Base-by-base conservation (phyloP, 2,329 filamentous ascomycete genomes). In the Pseudogymnoascus sp. region DNA sequence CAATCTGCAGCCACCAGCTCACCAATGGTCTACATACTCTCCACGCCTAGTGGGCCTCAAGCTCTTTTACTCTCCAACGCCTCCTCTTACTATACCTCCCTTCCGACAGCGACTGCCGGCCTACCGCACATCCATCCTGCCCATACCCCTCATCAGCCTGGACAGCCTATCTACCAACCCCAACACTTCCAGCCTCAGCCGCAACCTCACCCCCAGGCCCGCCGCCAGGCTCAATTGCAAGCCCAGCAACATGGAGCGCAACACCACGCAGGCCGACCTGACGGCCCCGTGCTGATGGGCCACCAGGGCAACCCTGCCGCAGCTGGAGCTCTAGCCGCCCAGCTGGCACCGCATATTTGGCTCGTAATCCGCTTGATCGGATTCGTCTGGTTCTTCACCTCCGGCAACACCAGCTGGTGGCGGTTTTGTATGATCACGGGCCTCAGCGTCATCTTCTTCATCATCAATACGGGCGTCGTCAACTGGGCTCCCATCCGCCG, bases 311-410 rank as follows among this genome's bases (percentile, higher is more conserved):
- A 71, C 60, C 67, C 69, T 35, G 65, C 63, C 36, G 68, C 68
- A n/a, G 57, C 33, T 2, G 70, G 66, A 14, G 68, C 68, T 12
- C 8, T 71, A 15, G 67, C 65, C 60, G 64, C 66, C 18, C 68
- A 68, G 59, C 36, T 83, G n/a, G 82, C 80, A 75, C 82, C 82
- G n/a, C 80, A 86, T 59, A 69, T 87, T 28, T 87, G 84, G 84
- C 75, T 87, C 59, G 66, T 86, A 1, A 73, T 83, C 36, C 79
- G 84, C 6, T 72, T 88, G 7, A 75, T 77, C 9, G 71, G 82
- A 5, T 85, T 87, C 68, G 78, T 87, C 11, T 87, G 83, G 82
- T 83, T 85, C 72, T 86, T 87, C 63, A 86, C 84, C 0, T 78
- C 79, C 8, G 79, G 81, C 0, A 77, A 78, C 47, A 76, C 79